These are phyloP conservation scores for Stephania japonica DNA, from an alignment of 164 flowering plant species.

Conservation along the genomic window DNA sequence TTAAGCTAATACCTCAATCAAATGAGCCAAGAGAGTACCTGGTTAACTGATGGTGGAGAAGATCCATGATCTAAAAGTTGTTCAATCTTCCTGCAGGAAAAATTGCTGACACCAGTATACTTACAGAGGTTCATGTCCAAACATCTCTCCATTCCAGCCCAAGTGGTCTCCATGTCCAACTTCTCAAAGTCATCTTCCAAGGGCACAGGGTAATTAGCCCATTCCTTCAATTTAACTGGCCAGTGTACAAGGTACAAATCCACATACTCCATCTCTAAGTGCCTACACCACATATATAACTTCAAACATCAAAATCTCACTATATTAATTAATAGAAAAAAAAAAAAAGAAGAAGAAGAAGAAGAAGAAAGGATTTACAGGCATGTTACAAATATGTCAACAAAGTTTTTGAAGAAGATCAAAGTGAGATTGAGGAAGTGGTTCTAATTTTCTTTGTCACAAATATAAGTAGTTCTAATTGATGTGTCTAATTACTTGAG, in stretches of 20 bases:
- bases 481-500: conserved; percentile 34
- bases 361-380: neutral
- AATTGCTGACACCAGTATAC: conserved; percentile 74
- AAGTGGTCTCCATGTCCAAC: conserved; percentile 55
- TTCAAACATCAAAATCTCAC: no score
- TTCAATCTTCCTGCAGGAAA: conserved; percentile 53
- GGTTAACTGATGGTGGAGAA: conserved; percentile 61
- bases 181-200: conserved; percentile 54
- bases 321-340: no score
- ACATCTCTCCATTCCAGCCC: conserved; percentile 78
- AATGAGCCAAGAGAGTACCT: conserved; percentile 43
- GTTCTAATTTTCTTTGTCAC: no score
- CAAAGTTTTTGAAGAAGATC: neutral
- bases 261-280: conserved; percentile 57
- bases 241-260: conserved; percentile 78
- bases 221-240: conserved; percentile 63
- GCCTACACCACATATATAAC: conserved; percentile 41
- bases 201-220: conserved; percentile 41
- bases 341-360: neutral
- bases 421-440: neutral
- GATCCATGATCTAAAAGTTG: conserved; percentile 46
- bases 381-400: neutral
- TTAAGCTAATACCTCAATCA: no score
- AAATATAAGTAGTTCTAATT: no score
- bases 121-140: conserved; percentile 60